These are phyloP conservation scores for Plasmopara halstedii DNA, from an alignment of 352 stramenopile species.

Conservation along the genomic window DNA sequence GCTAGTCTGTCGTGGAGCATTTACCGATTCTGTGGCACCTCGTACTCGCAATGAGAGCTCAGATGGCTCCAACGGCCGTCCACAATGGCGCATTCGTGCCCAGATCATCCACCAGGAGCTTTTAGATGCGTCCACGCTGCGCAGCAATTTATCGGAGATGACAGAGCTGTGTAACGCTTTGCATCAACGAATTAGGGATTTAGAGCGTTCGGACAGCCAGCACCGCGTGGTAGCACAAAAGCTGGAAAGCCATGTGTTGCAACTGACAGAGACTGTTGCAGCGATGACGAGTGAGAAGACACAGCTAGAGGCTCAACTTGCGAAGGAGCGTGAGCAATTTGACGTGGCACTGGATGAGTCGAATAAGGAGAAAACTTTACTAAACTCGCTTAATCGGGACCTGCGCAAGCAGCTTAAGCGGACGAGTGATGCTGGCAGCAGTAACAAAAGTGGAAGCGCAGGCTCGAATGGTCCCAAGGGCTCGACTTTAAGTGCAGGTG, in stretches of 20 bases:
- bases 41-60: conserved; percentile 20
- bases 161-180: conserved; percentile 58
- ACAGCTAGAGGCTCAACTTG: conserved; percentile 48
- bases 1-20: conserved; percentile 62
- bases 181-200: conserved; percentile 60
- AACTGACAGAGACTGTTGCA: conserved; percentile 34
- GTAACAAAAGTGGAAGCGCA: conserved; percentile 12
- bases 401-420: conserved; percentile 77
- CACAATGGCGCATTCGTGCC: conserved; percentile 68
- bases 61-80: conserved; percentile 27
- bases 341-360: conserved; percentile 62
- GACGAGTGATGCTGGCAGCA: conserved; percentile 38
- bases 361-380: conserved; percentile 70
- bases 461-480: conserved; percentile 19
- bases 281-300: conserved; percentile 32
- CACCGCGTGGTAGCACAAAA: conserved; percentile 74
- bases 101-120: conserved; percentile 66
- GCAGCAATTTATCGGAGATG: conserved; percentile 50
- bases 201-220: conserved; percentile 68
- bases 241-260: conserved; percentile 63
- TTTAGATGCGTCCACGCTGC: conserved; percentile 48
- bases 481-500: conserved; percentile 26
- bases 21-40: conserved; percentile 63
- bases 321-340: conserved; percentile 70
- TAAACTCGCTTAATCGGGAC: conserved; percentile 65